Base-by-base conservation (phyloP, 202 grass and related monocot species). In the Digitaria exilis region DNA sequence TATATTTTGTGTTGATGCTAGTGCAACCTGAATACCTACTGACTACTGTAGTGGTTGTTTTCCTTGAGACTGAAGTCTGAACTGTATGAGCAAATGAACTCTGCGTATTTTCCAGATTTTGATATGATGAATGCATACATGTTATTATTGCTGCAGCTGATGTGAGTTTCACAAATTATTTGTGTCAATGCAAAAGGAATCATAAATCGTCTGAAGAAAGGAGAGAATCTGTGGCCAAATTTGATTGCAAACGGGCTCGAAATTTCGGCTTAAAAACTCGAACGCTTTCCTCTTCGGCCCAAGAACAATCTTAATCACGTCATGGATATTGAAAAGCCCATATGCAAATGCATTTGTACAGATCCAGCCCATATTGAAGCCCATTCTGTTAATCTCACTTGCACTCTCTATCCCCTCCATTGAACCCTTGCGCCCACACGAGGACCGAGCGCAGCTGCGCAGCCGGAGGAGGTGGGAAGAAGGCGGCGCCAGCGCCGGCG, bases 361-460 rank as follows among this genome's bases (percentile, higher is more conserved):
- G 30, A 30, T 17, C 58, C 18, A 32, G 35, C 56, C 34, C 21
- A 44, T 35, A 65, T 3, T 19, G 29, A 26, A 24, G 45, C 69
- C 25, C 77, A 56, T 6, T 52, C 45, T 41, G 77, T 26, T 26
- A 24, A 15, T 50, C 42, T 48, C 3, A 8, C 43, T 31, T 10
- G 44, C 69, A 31, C 21, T 14, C 5, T 19, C 30, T 25, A 19
- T n/a, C 34, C 31, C 21, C 34, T 56, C 49, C 46, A 44, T 43
- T 44, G 50, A 80, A 71, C 76, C 82, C 77, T 81, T 80, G 28
- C 29, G 22, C 45, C 73, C 51, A 29, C 41, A 35, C 48, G 16
- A 35, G 41, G 16, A 51, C 22, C 50, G n/a, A n/a, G n/a, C n/a
- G n/a, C n/a, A n/a, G 18, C 46, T 24, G 52, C 52, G 49, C 77